Evolutionary conservation across 768 basidiomycete species (phyloP).

Genomic region (Agaricus subrufescens): DNA sequence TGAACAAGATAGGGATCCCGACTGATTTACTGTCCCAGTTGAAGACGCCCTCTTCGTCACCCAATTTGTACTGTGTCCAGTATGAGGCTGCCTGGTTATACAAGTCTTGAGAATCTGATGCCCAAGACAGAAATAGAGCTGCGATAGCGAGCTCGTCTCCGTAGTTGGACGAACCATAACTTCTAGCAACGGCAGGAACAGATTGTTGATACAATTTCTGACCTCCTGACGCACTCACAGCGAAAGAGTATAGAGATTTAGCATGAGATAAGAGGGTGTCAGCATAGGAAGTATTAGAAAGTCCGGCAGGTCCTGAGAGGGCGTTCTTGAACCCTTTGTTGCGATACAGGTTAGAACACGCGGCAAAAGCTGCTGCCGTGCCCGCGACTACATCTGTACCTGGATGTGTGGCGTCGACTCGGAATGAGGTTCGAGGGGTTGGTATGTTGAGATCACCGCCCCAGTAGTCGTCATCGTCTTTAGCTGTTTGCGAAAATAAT

Average conservation of each 20-base stretch:
- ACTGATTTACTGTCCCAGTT: slow-evolving; percentile 90
- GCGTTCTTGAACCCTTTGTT: slow-evolving; percentile 49
- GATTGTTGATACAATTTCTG: slow-evolving; percentile 64
- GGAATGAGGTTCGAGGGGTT: slow-evolving; percentile 65
- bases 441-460: slow-evolving; percentile 83
- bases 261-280: slow-evolving; percentile 69
- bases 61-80: slow-evolving; percentile 54
- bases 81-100: slow-evolving; percentile 61
- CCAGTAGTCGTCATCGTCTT: slow-evolving; percentile 80
- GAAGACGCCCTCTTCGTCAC: slow-evolving; percentile 53
- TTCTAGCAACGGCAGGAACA: slow-evolving; percentile 55
- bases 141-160: slow-evolving; percentile 74
- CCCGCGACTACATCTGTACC: slow-evolving; percentile 89
- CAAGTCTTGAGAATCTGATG: slow-evolving; percentile 53
- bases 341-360: slow-evolving; percentile 80
- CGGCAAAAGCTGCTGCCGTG: slow-evolving; percentile 82
- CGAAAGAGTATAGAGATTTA: slow-evolving; percentile 68
- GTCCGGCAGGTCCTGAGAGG: slow-evolving; percentile 55
- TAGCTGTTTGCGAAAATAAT: slow-evolving; percentile 27
- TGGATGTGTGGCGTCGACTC: slow-evolving; percentile 73
- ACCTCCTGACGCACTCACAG: slow-evolving; percentile 60
- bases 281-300: slow-evolving; percentile 73
- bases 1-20: slow-evolving; percentile 69
- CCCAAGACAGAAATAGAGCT: slow-evolving; percentile 71
- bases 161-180: slow-evolving; percentile 71